These are phyloP conservation scores for Neurospora sp. DNA, from an alignment of 495 filamentous ascomycete species.

Conservation along the genomic window DNA sequence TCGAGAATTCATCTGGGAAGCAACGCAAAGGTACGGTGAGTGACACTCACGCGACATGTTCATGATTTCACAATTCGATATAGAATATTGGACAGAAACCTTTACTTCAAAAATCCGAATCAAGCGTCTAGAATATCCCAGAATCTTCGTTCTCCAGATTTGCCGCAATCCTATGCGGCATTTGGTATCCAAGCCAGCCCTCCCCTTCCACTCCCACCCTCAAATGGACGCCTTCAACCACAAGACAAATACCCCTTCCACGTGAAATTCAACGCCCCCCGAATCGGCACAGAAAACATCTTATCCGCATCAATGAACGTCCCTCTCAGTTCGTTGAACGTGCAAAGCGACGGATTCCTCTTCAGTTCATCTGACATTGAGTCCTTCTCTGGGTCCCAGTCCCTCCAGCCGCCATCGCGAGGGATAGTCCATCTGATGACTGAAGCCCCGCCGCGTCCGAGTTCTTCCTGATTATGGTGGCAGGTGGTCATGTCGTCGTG, in stretches of 20 bases:
- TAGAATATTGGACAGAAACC: too few species aligned
- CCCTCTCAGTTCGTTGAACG: neutral
- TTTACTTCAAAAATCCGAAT: too few species aligned
- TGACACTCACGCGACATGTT: too few species aligned
- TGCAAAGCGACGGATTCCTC: neutral
- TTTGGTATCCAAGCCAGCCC: too few species aligned
- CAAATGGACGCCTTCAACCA: neutral
- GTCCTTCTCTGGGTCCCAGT: neutral
- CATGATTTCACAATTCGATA: too few species aligned
- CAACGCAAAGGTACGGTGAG: too few species aligned
- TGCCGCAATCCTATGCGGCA: too few species aligned
- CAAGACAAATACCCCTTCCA: neutral
- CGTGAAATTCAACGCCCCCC: neutral
- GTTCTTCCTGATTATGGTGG: neutral
- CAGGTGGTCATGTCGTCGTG: neutral
- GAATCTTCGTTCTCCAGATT: too few species aligned
- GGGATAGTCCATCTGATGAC: neutral
- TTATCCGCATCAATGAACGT: neutral
- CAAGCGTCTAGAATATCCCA: too few species aligned
- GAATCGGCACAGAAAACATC: neutral
- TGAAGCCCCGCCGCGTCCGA: neutral
- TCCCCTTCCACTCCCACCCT: too few species aligned
- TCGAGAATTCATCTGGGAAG: too few species aligned
- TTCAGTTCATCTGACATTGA: neutral
- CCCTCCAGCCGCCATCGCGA: neutral